Base-by-base conservation (phyloP, 257 asterid genomes). In the Solanum rostratum region DNA sequence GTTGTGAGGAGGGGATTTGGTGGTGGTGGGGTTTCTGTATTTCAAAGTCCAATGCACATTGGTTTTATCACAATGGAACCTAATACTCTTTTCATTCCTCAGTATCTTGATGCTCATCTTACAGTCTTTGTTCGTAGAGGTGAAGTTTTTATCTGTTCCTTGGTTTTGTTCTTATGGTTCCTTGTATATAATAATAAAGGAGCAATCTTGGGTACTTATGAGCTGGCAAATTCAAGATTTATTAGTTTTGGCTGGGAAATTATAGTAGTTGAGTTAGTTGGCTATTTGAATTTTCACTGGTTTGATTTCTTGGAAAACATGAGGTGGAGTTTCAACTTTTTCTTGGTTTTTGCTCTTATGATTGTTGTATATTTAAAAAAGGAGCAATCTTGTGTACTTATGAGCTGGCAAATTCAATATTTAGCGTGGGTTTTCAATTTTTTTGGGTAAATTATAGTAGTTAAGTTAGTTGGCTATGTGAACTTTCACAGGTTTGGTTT, bases 51-150 rank as follows among this genome's bases (percentile, higher is more conserved):
- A n/a, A 84, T 95, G 94, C 93, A 92, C 52, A 83, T 95, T 65
- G 97, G 95, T 0, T 93, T 95, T 88, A 93, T 95, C 13, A 93
- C 97, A 0, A 95, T 96, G 99, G 98, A 96, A 86, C 98, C 98
- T 2, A 87, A 83, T 7, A 86, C 86, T 85, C 90, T 96, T 12
- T 92, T 96, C 91, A 84, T 95, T 50, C 99, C 99, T 89, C 99
- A 95, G 88, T 95, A 93, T 55, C 90, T 96, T 55, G 98, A 95
- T 90, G 89, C 97, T 78, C 88, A 87, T 85, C 91, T 94, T 86
- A 88, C 93, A 55, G 90, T 96, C 92, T 92, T 94, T 90, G 20
- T 96, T 73, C 91, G 93, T 79, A 84, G 91, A 89, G 99, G 99
- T 94, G 52, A 69, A 29, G 18, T 60, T 73, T 60, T 46, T 18